phyloP scores from a whole-genome alignment of 306 rosid species.

The Fragaria ananassa region DNA sequence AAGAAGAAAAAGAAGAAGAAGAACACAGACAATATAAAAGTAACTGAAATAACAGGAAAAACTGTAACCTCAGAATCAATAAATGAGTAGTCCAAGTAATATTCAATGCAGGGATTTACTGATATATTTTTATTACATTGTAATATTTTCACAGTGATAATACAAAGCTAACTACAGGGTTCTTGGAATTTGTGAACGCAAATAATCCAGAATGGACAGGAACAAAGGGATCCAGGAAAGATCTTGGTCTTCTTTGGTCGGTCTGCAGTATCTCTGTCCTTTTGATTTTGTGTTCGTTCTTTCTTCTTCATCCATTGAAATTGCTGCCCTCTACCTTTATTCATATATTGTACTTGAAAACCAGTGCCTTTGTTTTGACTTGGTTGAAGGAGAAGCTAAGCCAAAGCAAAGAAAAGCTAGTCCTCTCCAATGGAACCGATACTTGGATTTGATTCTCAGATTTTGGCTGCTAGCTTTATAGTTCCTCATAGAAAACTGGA shows the following conservation, averaged over 20 bases:
- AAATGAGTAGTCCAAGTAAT: neutral
- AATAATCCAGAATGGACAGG: slow-evolving; percentile 27
- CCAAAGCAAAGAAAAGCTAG: slow-evolving; percentile 7
- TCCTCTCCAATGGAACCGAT: slow-evolving; percentile 17
- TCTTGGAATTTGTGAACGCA: slow-evolving; percentile 59
- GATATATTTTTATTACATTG: neutral
- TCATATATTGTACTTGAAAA: slow-evolving; percentile 49
- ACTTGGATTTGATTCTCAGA: neutral
- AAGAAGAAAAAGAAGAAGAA: too few relatives aligned
- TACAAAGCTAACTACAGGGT: slow-evolving; percentile 21
- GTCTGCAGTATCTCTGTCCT: slow-evolving; percentile 39
- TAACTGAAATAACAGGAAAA: slow-evolving; percentile 64
- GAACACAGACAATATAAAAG: neutral
- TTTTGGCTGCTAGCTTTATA: neutral
- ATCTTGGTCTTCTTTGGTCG: slow-evolving; percentile 64
- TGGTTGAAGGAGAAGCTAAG: neutral
- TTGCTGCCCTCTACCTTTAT: slow-evolving; percentile 36
- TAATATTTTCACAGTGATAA: slow-evolving; percentile 4
- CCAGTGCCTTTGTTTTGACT: slow-evolving; percentile 13
- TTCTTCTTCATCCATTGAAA: slow-evolving; percentile 47
- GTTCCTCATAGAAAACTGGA: neutral
- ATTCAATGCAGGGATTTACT: neutral
- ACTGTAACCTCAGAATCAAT: slow-evolving; percentile 39
- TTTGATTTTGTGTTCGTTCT: slow-evolving; percentile 14
- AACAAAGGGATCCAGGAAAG: slow-evolving; percentile 57